Evolutionary conservation across 257 asterid species (phyloP), one percentile per base, ranked within the genome.

Genomic region (Hygrophila difformis): DNA sequence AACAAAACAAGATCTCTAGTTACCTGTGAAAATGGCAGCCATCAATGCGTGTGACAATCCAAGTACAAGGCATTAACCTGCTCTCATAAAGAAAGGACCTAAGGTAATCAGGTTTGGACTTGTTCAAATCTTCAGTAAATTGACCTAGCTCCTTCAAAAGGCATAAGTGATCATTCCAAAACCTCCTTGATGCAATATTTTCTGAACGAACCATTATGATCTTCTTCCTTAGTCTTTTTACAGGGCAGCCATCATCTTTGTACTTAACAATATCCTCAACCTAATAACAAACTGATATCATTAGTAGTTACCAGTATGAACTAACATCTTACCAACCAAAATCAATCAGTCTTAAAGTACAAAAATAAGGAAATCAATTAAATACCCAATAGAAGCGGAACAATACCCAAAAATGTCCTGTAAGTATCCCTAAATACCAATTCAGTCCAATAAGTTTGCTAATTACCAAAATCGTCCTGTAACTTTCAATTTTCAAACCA

Each of bases 11-110:
- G 46, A 59, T 56, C 37, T 56, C 37, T 34, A 38, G 33, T 71
- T 64, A 82, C 95, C 95, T 72, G 68, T 81, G 94, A 70, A 88
- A 88, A 64, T 81, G 97, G 57, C 95, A 88, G 47, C 97, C 97
- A 71, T 88, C 95, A 38, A 88, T 36, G 37, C 93, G 92, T 47
- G 84, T 50, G 43, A 79, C 95, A 51, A 84, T 69, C 93, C 94
- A 88, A 19, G 81, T 81, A 22, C 66, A 72, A 31, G 77, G 76
- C 78, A 74, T 59, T 71, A 81, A 57, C 62, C 58, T 65, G 68
- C 71, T 59, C 69, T 74, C 84, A 21, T 68, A 73, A 18, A 66
- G 73, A 75, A 81, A 88, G 24, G 82, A 76, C 52, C 74, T 74
- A n/a, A 78, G 19, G 47, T 74, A 84, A 54, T 76, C 84, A 0